Evolutionary conservation across 345 rosid genomes (phyloP), one percentile per base, ranked within the genome.

Genomic region (Jatropha curcas): DNA sequence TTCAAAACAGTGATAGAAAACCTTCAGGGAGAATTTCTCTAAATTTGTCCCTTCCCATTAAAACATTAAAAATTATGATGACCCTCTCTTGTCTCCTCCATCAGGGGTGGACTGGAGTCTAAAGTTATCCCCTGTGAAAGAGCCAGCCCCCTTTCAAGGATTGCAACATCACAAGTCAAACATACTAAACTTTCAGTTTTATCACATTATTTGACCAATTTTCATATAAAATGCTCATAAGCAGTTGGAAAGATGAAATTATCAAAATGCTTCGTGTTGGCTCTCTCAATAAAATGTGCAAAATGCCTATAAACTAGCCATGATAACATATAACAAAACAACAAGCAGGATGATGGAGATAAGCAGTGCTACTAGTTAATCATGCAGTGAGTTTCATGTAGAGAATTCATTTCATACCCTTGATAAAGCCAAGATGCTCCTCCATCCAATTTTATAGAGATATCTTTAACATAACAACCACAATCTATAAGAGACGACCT

Each of bases 351-450:
- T 16, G 60, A 57, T 66, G 13, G 33, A 14, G 16, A 27, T 22
- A 64, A 53, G 64, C 12, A 45, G 33, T 33, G 41, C 53, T n/a
- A 65, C 19, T 20, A 58, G 16, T 20, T 4, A 12, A 59, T 9
- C 24, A 30, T 19, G 33, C 31, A 30, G 39, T 19, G 14, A 20
- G 65, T 53, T 43, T 27, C 65, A 28, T 3, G 30, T 24, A 41
- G 67, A 39, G 53, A 19, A 68, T 19, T n/a, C n/a, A n/a, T n/a
- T 12, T 11, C 81, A 65, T 89, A 94, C 99, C 99, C 99, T 75
- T 92, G 98, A 84, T 94, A 94, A 76, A 94, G 88, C 98, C 99
- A 94, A 56, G 99, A 92, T 31, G 96, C 92, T 63, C 99, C 97
- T 86, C 99, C 98, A 67, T 94, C 88, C 77, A 94, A 74, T 60